Base-by-base conservation (phyloP, 208 protist species). In the Naegleria lovaniensis region DNA sequence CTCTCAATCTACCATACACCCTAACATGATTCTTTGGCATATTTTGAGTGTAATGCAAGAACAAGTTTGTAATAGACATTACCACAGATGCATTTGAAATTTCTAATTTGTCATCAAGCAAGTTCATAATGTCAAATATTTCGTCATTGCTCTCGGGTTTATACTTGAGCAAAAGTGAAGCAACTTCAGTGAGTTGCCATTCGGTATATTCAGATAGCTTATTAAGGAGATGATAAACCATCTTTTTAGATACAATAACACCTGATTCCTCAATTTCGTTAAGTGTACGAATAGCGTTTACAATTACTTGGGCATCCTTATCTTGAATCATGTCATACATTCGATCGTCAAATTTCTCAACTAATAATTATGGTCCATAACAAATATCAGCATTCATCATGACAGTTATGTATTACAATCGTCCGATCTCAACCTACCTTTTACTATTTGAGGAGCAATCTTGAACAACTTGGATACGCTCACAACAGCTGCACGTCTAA, bases 401-500 rank as follows among this genome's bases (percentile, higher is more conserved):
- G 25, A 58, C 5, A 38, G 59, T 76, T 76, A 19, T 33, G 13
- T 5, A 76, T 33, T 33, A 19, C 25, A 76, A 76, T 76, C 59
- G 13, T 33, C 29, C 43, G 43, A 48, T 48, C 43, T 51, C 11
- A 16, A 87, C 90, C 25, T 25, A 59, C 90, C 86, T 40, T 92
- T 86, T 88, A 97, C 96, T n/a, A 91, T 90, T 7, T 92, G 59
- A 0, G 94, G 91, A 36, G 94, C 93, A 40, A 95, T 89, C 55
- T 93, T 90, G 91, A 95, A 97, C 3, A 99, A 87, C 40, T 96
- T 97, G 3, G 98, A 91, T 15, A 94, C 92, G 52, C 94, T 96
- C 9, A 98, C 89, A 29, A 98, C 96, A 19, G 98, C 97, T 5
- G 95, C 98, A 59, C 97, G 96, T 59, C 98, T 96, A 36, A 99